phyloP scores from a whole-genome alignment of 208 protist genomes.

The Perkinsela sp. region DNA sequence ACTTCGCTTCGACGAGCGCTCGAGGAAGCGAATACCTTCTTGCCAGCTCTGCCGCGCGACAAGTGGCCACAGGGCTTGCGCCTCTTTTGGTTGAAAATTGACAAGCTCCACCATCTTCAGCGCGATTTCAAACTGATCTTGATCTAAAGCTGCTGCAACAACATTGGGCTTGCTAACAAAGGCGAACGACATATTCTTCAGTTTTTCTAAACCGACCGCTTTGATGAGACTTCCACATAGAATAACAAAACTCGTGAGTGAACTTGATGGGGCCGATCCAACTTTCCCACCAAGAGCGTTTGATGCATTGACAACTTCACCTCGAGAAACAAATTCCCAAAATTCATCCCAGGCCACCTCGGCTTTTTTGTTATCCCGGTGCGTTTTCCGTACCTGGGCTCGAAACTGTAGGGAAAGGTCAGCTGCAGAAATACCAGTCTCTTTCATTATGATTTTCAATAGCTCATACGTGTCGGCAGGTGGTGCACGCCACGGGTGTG shows the following conservation, averaged over 20 bases:
- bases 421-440: background rate
- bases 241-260: background rate
- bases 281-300: background rate
- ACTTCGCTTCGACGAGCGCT: background rate
- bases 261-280: background rate
- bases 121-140: background rate
- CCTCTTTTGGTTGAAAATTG: background rate
- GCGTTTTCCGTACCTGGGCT: background rate
- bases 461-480: background rate
- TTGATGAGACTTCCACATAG: background rate
- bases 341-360: background rate
- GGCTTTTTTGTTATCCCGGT: background rate
- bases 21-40: background rate
- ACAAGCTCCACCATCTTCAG: background rate
- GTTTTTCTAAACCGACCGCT: background rate
- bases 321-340: background rate
- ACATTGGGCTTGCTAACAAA: background rate
- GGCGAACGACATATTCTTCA: background rate
- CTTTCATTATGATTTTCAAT: background rate
- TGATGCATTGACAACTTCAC: background rate
- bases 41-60: background rate
- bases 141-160: background rate
- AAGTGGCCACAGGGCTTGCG: background rate
- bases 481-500: background rate
- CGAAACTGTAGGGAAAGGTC: background rate